Percentiles rank a stretch among this genome's conserved stretches.
phyloP scores from a whole-genome alignment of 164 flowering plant species.

The Macadamia integrifolia region DNA sequence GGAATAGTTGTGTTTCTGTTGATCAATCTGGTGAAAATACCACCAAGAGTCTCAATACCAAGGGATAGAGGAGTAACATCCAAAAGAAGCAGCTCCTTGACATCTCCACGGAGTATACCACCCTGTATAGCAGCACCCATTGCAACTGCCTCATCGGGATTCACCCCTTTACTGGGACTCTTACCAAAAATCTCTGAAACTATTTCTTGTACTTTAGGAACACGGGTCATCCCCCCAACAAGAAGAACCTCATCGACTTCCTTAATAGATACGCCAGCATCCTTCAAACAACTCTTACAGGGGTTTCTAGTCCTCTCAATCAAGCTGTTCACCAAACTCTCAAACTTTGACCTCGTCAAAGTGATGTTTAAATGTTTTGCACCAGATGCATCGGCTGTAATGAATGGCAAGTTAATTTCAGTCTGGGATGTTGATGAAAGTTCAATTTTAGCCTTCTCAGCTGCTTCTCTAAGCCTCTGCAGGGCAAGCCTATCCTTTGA shows the following conservation, averaged over 20 bases:
- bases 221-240: slow-evolving; percentile 75
- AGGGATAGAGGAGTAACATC: slow-evolving; percentile 72
- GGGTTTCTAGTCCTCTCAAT: slow-evolving; percentile 57
- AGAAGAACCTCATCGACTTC: slow-evolving; percentile 74
- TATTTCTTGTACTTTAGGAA: slow-evolving; percentile 64
- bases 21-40: slow-evolving; percentile 61
- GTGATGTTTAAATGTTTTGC: slow-evolving; percentile 68
- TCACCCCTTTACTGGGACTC: slow-evolving; percentile 68
- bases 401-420: slow-evolving; percentile 65
- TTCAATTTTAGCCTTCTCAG: slow-evolving; percentile 73
- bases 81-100: slow-evolving; percentile 60
- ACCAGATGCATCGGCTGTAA: slow-evolving; percentile 69
- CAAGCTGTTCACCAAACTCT: slow-evolving; percentile 44
- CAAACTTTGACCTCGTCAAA: slow-evolving; percentile 62
- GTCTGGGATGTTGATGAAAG: slow-evolving; percentile 67
- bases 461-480: slow-evolving; percentile 72
- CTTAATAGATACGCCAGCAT: slow-evolving; percentile 49
- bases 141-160: slow-evolving; percentile 78
- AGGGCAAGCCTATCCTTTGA: slow-evolving; percentile 58
- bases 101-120: slow-evolving; percentile 67
- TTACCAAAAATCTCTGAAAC: slow-evolving; percentile 60
- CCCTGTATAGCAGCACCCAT: slow-evolving; percentile 86
- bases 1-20: slow-evolving; percentile 64
- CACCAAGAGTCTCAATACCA: slow-evolving; percentile 69
- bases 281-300: slow-evolving; percentile 63